A percentile compares a stretch with the other conserved stretches of the same genome.
phyloP scores from a whole-genome alignment of 345 rosid genomes.

The Lepidium africanum region DNA sequence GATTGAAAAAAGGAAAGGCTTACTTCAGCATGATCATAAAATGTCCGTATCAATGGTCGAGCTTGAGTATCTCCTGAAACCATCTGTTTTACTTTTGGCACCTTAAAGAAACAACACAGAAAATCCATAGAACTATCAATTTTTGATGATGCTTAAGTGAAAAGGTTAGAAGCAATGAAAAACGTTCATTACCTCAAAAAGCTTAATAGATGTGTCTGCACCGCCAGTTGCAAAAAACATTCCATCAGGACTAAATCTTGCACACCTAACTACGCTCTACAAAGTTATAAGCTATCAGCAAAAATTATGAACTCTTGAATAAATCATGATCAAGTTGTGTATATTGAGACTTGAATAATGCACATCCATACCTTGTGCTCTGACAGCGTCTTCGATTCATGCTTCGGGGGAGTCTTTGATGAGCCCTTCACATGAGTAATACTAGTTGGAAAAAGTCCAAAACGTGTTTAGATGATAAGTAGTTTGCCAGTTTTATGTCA shows the following conservation, averaged over 20 bases:
- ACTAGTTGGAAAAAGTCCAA: slow-evolving; percentile 33
- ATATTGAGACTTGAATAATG: background rate
- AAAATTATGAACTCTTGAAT: background rate
- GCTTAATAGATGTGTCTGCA: slow-evolving; percentile 82
- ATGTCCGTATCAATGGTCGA: slow-evolving; percentile 68
- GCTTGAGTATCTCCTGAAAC: slow-evolving; percentile 61
- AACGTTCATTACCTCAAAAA: slow-evolving; percentile 52
- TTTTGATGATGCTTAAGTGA: background rate
- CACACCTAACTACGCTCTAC: slow-evolving; percentile 81
- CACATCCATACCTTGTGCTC: slow-evolving; percentile 60
- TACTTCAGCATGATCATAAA: slow-evolving; percentile 81
- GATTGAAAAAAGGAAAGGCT: background rate
- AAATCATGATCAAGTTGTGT: background rate
- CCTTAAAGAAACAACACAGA: slow-evolving; percentile 28
- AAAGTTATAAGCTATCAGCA: slow-evolving; percentile 10
- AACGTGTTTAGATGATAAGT: background rate
- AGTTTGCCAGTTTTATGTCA: background rate
- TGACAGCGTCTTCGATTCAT: slow-evolving; percentile 28
- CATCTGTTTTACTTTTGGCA: slow-evolving; percentile 80
- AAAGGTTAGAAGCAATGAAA: background rate
- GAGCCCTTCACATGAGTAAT: slow-evolving; percentile 46
- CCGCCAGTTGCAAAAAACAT: slow-evolving; percentile 82
- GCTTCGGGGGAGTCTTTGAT: slow-evolving; percentile 49
- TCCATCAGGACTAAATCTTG: slow-evolving; percentile 84
- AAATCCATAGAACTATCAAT: slow-evolving; percentile 7